Evolutionary conservation across 2,329 filamentous ascomycete species (phyloP), one percentile per base, ranked within the genome.

Genomic region (Ophiosphaerella korrae): DNA sequence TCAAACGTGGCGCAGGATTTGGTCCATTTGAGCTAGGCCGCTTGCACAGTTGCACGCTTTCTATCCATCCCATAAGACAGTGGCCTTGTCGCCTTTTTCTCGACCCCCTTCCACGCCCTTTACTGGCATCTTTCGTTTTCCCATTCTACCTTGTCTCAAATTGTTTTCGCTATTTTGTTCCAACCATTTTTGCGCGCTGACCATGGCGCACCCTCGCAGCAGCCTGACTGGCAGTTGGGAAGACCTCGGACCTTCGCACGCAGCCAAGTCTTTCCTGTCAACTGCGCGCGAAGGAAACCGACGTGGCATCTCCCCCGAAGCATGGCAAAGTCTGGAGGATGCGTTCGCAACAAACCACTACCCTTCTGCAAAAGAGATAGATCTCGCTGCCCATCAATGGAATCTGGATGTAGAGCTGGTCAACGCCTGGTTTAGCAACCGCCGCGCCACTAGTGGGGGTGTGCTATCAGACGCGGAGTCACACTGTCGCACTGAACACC

Each of bases 41-140:
- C 31, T 11, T 34, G 35, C 21, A 41, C 38, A 47, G 44, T 41
- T 47, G 45, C 37, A 41, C 38, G 29, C 37, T 23, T 18, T 24
- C 11, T 21, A 11, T 11, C 26, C 26, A 18, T 34, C n/a, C n/a
- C 45, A 41, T 47, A 47, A 47, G 45, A 36, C 36, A 24, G 7
- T 40, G 35, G 35, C 43, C 38, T 42, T 16, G 44, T 40, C 35
- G 26, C 44, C 36, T 46, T 40, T 16, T 41, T 26, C 18, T 13
- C 24, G 24, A 39, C 11, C n/a, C 7, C 41, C n/a, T 35, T 29
- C 38, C 31, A 14, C n/a, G 29, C n/a, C 31, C 16, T 16, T 16
- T 21, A 14, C 14, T 31, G 37, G 16, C 6, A 12, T n/a, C 23
- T 24, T 35, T 42, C 12, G 5, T 21, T 18, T 21, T 4, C 18